phyloP scores from a whole-genome alignment of 2,329 filamentous ascomycete genomes.

The Penicillium sp. region DNA sequence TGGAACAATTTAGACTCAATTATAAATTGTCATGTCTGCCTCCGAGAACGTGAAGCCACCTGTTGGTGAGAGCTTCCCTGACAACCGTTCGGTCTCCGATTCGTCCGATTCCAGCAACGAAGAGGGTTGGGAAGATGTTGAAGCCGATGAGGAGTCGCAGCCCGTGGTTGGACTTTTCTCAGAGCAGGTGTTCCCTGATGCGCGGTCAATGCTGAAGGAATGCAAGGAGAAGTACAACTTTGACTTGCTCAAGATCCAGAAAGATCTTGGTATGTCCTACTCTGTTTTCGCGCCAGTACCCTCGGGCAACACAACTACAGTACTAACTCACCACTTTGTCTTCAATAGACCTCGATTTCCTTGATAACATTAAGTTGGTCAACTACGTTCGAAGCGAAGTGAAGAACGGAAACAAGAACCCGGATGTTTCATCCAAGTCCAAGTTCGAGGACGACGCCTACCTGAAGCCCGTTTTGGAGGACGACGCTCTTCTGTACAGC shows the following conservation, averaged over 20 bases:
- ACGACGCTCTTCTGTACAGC: conserved; percentile 85
- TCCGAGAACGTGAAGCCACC: conserved; percentile 22
- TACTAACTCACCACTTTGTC: conserved; percentile 9
- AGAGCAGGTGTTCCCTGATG: conserved; percentile 65
- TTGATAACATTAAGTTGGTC: conserved; percentile 72
- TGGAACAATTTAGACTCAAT: conserved; percentile 3
- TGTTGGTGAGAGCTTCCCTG: conserved; percentile 26
- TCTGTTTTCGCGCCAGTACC: conserved; percentile 5
- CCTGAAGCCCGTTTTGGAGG: conserved; percentile 80
- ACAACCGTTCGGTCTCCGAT: conserved; percentile 36
- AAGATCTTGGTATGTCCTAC: conserved; percentile 48
- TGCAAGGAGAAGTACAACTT: conserved; percentile 68
- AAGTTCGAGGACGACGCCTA: conserved; percentile 77
- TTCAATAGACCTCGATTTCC: conserved; percentile 66
- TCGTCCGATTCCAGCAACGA: conserved; percentile 52
- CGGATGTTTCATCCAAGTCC: conserved; percentile 60
- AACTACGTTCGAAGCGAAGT: conserved; percentile 63
- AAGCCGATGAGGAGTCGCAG: conserved; percentile 65
- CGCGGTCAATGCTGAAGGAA: conserved; percentile 66
- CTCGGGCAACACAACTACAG: conserved; percentile 15
- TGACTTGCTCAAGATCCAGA: conserved; percentile 65
- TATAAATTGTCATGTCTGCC: conserved; percentile 30
- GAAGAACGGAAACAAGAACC: conserved; percentile 48
- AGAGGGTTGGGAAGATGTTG: conserved; percentile 61
- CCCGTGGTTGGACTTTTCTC: conserved; percentile 70